phyloP scores from a whole-genome alignment of 345 rosid genomes.

The Eucalyptus erythrocorys region DNA sequence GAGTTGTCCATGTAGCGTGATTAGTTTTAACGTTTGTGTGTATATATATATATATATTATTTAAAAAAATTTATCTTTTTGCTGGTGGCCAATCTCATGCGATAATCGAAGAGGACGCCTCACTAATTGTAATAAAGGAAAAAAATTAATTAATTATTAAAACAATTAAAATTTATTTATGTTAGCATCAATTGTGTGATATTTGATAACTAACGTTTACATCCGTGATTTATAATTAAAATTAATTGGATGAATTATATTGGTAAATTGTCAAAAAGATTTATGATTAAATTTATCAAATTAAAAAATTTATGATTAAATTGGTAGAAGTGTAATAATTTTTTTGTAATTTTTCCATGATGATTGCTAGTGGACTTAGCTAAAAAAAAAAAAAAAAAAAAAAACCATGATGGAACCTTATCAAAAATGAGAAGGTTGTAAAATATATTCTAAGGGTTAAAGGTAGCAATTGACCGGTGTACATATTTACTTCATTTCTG shows the following conservation, averaged over 20 bases:
- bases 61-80: rapidly evolving
- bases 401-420: background rate
- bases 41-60: no score
- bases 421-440: background rate
- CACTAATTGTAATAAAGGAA: rapidly evolving
- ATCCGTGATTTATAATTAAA: rapidly evolving
- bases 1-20: rapidly evolving
- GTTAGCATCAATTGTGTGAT: rapidly evolving
- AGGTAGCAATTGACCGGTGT: background rate
- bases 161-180: no score
- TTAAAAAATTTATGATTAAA: no score
- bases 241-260: rapidly evolving
- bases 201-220: rapidly evolving
- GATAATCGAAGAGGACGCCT: rapidly evolving
- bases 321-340: no score
- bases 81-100: rapidly evolving
- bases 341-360: no score
- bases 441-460: background rate
- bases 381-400: no score
- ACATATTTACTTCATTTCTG: background rate
- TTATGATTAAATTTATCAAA: rapidly evolving
- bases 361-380: background rate
- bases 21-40: rapidly evolving
- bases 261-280: rapidly evolving
- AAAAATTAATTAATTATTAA: no score